Base-by-base conservation (phyloP, 495 filamentous ascomycete species). In the Articulospora tetracladia region DNA sequence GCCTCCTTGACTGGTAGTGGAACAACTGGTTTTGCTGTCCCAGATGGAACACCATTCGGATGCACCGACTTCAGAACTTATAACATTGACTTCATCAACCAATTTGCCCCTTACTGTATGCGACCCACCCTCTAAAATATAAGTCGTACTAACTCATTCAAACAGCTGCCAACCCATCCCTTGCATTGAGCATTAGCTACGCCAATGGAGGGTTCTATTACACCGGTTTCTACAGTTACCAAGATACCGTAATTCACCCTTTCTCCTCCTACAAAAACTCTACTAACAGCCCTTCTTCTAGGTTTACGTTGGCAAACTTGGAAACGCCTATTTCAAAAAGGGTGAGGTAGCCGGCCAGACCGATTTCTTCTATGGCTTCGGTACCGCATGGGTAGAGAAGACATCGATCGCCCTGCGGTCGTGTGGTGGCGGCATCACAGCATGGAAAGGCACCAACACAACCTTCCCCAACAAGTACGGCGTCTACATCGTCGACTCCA, bases 371-470 rank as follows among this genome's bases (percentile, higher is more conserved):
- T 83, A 82, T 70, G 79, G 59, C 15, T 61, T 61, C 24, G 59
- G 59, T 7, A 62, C 59, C 0, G 59, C 59, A 0, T 62, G 59
- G 59, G 46, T 62, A n/a, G 20, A 49, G 19, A 25, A 57, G 30
- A 49, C 53, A 15, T 52, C 32, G 19, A 34, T 62, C 27, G 32
- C 19, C 3, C 58, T 52, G n/a, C 50, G 84, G 28, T 67, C 68
- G 53, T 86, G 83, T 65, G 84, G 83, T 25, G 83, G 84, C 58
- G 83, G 84, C 49, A 78, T 86, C 50, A 85, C 81, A n/a, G 83
- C 83, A 7, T 86, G 83, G 84, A 87, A 87, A 56, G 83, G 83
- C 15, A 83, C 78, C 1, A 87, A 87, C 68, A 86, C 82, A 0
- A 85, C 81, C 23, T 83, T 80, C 58, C 63, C 64, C 6, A 87